Evolutionary conservation across 495 filamentous ascomycete species (phyloP).

Genomic region (Talaromyces adpressus): DNA sequence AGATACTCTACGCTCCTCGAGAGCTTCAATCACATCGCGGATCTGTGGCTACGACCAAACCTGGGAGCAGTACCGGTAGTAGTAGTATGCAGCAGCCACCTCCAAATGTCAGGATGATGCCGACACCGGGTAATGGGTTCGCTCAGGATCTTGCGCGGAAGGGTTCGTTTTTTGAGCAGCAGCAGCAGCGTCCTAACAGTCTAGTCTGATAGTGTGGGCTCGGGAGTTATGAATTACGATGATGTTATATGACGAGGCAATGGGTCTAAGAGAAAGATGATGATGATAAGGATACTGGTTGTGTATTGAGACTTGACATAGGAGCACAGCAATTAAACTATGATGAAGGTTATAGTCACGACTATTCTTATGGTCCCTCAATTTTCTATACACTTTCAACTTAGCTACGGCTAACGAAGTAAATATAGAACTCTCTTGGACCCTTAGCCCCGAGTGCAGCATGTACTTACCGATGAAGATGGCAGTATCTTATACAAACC

Average conservation of each 20-base stretch:
- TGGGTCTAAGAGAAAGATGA: not conserved
- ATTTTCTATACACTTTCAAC: no score
- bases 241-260: not conserved
- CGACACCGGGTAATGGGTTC: constrained; percentile 6
- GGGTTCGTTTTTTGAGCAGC: constrained; percentile 1
- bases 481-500: no score
- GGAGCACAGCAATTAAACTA: not conserved
- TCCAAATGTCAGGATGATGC: not conserved
- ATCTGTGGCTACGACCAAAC: not conserved
- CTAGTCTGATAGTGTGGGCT: not conserved
- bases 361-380: no score
- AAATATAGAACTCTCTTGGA: not conserved
- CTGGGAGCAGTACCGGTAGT: not conserved
- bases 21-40: not conserved
- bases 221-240: not conserved
- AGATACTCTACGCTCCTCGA: not conserved
- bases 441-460: not conserved
- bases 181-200: not conserved
- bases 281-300: not conserved
- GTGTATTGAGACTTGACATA: not conserved
- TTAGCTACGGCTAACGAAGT: not conserved
- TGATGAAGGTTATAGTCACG: not conserved
- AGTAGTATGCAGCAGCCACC: not conserved
- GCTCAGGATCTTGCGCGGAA: constrained; percentile 4
- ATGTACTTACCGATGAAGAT: not conserved